Base-by-base conservation (phyloP, 1,284 basidiomycete species). In the Rhodotorula sp. region DNA sequence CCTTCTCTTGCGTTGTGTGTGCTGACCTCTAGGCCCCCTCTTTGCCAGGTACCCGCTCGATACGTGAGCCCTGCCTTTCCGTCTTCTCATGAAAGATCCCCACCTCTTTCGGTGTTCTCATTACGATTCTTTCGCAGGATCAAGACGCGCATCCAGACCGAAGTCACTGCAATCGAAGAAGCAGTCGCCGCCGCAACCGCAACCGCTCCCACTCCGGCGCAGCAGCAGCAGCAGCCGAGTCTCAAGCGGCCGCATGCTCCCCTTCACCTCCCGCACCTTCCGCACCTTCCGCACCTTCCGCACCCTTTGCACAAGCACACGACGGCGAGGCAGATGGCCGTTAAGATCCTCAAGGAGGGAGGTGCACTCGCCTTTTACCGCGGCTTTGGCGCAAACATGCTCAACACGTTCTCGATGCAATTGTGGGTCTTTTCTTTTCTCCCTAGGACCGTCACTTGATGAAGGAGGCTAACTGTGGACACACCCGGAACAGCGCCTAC, bases 321-420 rank as follows among this genome's bases (percentile, higher is more conserved):
- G 58, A 66, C 72, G 50, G 76, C 75, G 38, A 38, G 76, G 38
- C 65, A 73, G 58, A 76, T 94, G 68, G 80, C 95, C 47, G 75
- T 88, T 66, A 84, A 86, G 76, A 89, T 95, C 75, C 84, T 92
- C 78, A 86, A 86, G 75, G 87, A 88, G 72, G 92, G 97, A 76
- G 94, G 94, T 0, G 77, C 95, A 65, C 71, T 80, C 10, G 95
- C 93, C 0, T 89, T 90, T 79, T 99, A 97, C 84, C 88, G 89
- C 71, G 97, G 97, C 7, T 99, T 98, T 80, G 86, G 88, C 52
- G 97, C 97, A n/a, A 97, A 91, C 70, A 98, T 99, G 95, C 85
- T 98, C 77, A 98, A 97, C 82, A 95, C 93, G 1, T 99, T 99
- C 81, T 94, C 91, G 58, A 91, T 90, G 88, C 91, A 83, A 79